A percentile compares a stretch with the other conserved stretches of the same genome.
phyloP scores from a whole-genome alignment of 2,329 filamentous ascomycete genomes.

The Ophioceras dolichostomum region DNA sequence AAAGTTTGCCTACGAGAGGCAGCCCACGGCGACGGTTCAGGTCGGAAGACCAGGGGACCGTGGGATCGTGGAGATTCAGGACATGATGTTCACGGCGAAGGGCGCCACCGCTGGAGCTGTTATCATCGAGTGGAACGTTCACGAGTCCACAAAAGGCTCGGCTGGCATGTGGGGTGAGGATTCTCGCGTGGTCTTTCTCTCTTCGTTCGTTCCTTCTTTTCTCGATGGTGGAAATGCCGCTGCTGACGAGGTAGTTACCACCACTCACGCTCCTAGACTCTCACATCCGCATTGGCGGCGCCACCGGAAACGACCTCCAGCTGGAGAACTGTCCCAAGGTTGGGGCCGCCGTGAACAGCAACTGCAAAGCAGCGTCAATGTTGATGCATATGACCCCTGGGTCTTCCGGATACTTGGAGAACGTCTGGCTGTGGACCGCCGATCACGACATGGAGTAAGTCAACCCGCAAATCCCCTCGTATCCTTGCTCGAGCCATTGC shows the following conservation, averaged over 20 bases:
- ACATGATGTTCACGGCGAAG: conserved; percentile 53
- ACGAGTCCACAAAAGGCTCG: conserved; percentile 28
- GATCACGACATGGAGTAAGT: conserved; percentile 39
- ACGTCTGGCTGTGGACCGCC: conserved; percentile 53
- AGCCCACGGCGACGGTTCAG: conserved; percentile 53
- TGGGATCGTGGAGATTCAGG: conserved; percentile 55
- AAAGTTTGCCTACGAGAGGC: conserved; percentile 45
- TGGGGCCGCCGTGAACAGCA: conserved; percentile 26
- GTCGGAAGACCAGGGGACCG: conserved; percentile 48
- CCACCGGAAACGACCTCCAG: conserved; percentile 52
- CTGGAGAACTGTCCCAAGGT: conserved; percentile 44
- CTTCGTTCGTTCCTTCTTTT: background rate
- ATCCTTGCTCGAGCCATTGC: no score
- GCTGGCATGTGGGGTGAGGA: conserved; percentile 2
- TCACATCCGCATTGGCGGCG: conserved; percentile 61
- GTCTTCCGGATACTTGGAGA: conserved; percentile 34
- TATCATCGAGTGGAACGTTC: conserved; percentile 60
- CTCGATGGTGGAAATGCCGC: background rate
- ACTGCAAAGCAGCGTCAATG: conserved; percentile 47
- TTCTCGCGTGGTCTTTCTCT: background rate
- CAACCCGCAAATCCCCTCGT: no score
- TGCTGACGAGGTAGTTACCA: no score
- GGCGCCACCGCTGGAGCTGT: conserved; percentile 57
- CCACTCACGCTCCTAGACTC: no score
- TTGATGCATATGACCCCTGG: conserved; percentile 29